Evolutionary conservation across 768 basidiomycete genomes (phyloP), one percentile per base, ranked within the genome.

Genomic region (Tephrocybe rancida): DNA sequence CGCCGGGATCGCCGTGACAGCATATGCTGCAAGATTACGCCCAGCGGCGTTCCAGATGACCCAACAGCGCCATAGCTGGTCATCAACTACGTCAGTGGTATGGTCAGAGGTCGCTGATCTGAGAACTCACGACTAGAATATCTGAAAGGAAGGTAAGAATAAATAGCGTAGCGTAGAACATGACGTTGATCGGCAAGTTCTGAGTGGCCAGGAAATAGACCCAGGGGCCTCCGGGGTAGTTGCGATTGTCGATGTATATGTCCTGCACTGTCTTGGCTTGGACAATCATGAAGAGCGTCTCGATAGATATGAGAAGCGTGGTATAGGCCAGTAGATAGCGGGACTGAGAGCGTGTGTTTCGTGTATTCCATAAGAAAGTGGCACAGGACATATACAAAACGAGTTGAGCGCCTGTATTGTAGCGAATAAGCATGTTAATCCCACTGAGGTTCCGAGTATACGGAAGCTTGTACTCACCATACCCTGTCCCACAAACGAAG

Each of bases 201-300:
- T 75, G 76, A 0, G 75, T 73, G 26, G 59, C 67, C 21, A 77
- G 62, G 62, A 79, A 77, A 61, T 75, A 78, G 26, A 50, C 50
- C 76, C 77, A 77, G 14, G 78, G 77, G 3, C 77, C 77, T 21
- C 66, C 72, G 30, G 74, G 72, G 47, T 67, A 75, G 50, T 73
- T 72, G 25, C 73, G 66, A 49, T 77, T 74, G 59, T 74, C 71
- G 44, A 77, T 66, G 41, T 76, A 76, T n/a, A 73, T 70, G 16
- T 70, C 64, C 49, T 74, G 71, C 5, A 73, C 71, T 5, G 71
- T 76, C 32, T 73, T 67, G 3, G 74, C 72, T 58, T 75, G 74
- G 0, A 74, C 73, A 13, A 69, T 68, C 44, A 62, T 59, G 56
- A 67, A 77, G 18, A 77, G 61, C 0, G 73, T 73, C 50, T 73